Base-by-base conservation (phyloP, 257 asterid species). In the Solanum sejunctum region DNA sequence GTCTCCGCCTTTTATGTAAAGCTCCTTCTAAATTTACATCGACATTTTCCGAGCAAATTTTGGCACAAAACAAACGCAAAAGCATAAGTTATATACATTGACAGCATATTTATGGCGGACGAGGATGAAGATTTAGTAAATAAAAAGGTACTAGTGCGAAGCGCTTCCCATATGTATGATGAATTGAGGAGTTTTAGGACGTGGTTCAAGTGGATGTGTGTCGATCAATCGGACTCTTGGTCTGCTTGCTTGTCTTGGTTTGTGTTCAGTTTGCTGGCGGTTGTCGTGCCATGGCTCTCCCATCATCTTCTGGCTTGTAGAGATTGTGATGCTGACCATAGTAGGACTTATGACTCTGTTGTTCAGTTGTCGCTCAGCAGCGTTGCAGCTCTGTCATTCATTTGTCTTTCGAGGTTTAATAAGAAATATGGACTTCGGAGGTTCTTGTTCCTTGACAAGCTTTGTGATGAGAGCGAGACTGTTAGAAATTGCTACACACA, bases 171-270 rank as follows among this genome's bases (percentile, higher is more conserved):
- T 86, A 93, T 94, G 41, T 88, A 63, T 12, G 99, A 96, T 83
- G 99, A 96, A 84, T 89, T 96, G 84, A 90, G 89, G 64, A 88
- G 92, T 85, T 94, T 96, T 86, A 86, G 98, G 21, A 86, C 97
- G 8, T 96, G 99, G 97, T 91, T 94, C 17, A 91, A 88, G 83
- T 96, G 98, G 97, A 92, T 96, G 84, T 94, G 97, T 88, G 98
- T 94, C 64, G 99, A 96, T 61, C 99, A 96, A 69, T 94, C 99
- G 5, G 89, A 64, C 63, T 63, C 91, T 3, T 89, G 90, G 93
- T 88, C 92, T 18, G 71, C 93, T 41, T 89, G 89, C 72, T 91
- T 96, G 56, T 96, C 98, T 49, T 96, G 98, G 98, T 63, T 89
- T 82, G 93, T 94, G 9, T 94, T 94, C 84, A 10, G 93, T 2